phyloP scores from a whole-genome alignment of 2,329 filamentous ascomycete genomes.

The Monilinia fructicola region DNA sequence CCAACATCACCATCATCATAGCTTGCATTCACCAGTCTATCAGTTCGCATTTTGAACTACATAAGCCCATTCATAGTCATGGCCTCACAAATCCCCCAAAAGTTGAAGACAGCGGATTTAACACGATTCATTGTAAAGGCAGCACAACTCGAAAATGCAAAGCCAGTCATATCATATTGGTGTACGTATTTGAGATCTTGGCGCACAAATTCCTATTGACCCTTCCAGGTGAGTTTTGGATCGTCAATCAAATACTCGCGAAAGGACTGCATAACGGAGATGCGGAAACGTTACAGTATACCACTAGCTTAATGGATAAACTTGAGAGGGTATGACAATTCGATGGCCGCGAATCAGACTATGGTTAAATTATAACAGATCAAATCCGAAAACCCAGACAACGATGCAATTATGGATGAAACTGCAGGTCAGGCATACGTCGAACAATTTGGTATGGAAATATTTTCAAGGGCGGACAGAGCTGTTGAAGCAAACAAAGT shows the following conservation, averaged over 20 bases:
- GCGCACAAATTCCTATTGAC: slow-evolving; percentile 27
- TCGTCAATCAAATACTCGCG: slow-evolving; percentile 85
- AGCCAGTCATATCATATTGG: slow-evolving; percentile 92
- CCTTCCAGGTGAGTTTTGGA: slow-evolving; percentile 77
- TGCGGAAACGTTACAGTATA: slow-evolving; percentile 77
- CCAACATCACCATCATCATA: background rate
- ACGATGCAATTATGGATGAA: slow-evolving; percentile 85
- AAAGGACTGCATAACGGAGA: slow-evolving; percentile 76
- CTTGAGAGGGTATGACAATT: slow-evolving; percentile 65
- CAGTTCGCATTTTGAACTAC: background rate
- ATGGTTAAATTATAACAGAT: slow-evolving; percentile 47
- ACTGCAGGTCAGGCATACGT: slow-evolving; percentile 85
- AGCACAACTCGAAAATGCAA: slow-evolving; percentile 77
- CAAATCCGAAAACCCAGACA: slow-evolving; percentile 69
- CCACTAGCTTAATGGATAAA: slow-evolving; percentile 83
- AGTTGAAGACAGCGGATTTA: slow-evolving; percentile 78
- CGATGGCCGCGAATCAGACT: background rate
- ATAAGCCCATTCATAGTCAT: slow-evolving; percentile 48
- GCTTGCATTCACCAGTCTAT: too few relatives aligned
- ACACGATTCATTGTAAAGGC: slow-evolving; percentile 81
- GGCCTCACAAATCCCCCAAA: slow-evolving; percentile 68
- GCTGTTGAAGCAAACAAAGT: slow-evolving; percentile 81
- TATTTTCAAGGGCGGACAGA: slow-evolving; percentile 79
- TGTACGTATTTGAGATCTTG: slow-evolving; percentile 57
- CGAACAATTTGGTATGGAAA: slow-evolving; percentile 89